Conservation (phyloP, 2,329 filamentous ascomycete species). For the Delphinella strobiligena region DNA sequence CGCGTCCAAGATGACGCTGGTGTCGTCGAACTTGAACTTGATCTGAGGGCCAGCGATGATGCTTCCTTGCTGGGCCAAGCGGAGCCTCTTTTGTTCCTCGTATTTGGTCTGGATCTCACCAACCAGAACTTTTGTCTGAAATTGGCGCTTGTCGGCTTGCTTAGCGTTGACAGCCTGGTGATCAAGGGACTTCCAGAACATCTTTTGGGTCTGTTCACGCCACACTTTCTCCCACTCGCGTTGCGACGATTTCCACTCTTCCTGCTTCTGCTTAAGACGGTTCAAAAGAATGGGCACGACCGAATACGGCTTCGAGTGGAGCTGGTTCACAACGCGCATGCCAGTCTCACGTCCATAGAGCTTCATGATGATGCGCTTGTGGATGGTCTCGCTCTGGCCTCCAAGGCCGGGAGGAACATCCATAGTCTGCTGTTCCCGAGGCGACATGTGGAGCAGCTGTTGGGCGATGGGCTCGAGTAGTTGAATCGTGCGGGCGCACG, state of each 20-base stretch:
- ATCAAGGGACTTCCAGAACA: conserved; percentile 92
- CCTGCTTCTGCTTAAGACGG: conserved; percentile 86
- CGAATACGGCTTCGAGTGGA: conserved; percentile 72
- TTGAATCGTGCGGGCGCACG: conserved; percentile 88
- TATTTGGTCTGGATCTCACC: conserved; percentile 86
- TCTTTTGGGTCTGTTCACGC: conserved; percentile 87
- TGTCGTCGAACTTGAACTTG: conserved; percentile 55
- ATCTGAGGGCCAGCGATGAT: conserved; percentile 45
- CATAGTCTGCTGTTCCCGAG: conserved; percentile 61
- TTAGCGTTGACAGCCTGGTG: conserved; percentile 91
- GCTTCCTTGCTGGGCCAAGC: conserved; percentile 26
- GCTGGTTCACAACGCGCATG: conserved; percentile 70
- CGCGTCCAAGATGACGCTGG: conserved; percentile 40
- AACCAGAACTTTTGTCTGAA: conserved; percentile 80
- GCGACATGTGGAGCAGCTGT: conserved; percentile 65
- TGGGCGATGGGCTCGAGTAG: conserved; percentile 89
- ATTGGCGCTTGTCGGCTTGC: conserved; percentile 77
- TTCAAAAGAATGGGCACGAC: conserved; percentile 83
- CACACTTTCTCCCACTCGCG: conserved; percentile 99
- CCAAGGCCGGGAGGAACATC: conserved; percentile 72
- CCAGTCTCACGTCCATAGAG: conserved; percentile 82
- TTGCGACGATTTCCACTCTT: conserved; percentile 94
- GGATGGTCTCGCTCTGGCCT: conserved; percentile 90
- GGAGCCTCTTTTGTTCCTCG: conserved; percentile 72
- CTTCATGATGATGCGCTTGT: conserved; percentile 95